A percentile compares a stretch with the other conserved stretches of the same genome.
Conservation (phyloP, 176 grass and related monocot species). For the Chrysopogon serrulatus region DNA sequence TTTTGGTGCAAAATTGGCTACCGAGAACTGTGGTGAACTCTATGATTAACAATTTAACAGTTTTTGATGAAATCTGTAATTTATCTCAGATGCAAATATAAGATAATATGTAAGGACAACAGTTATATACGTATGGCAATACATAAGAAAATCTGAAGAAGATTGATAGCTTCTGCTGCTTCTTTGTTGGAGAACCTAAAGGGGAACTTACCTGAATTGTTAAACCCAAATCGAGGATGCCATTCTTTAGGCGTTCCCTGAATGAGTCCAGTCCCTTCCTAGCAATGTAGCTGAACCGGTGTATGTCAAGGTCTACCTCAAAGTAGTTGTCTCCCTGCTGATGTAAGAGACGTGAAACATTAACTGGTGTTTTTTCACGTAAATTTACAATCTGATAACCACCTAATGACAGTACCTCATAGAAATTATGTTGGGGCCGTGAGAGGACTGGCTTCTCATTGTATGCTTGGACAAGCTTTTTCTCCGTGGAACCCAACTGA, state of each 20-base stretch:
- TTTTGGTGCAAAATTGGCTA: neutral
- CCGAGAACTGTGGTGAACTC: neutral
- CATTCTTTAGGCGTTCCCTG: constrained; percentile 69
- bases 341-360: constrained; percentile 2
- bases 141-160: neutral
- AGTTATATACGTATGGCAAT: no score
- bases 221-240: constrained; percentile 90
- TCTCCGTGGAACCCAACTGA: constrained; percentile 69
- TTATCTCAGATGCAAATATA: neutral
- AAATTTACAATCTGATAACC: neutral
- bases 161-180: neutral
- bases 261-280: constrained; percentile 96
- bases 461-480: constrained; percentile 84
- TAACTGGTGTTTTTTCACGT: neutral
- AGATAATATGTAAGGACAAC: neutral
- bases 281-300: constrained; percentile 97
- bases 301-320: constrained; percentile 95
- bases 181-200: neutral
- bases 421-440: constrained; percentile 88
- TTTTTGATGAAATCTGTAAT: neutral
- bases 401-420: constrained; percentile 36
- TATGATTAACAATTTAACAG: neutral
- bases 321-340: constrained; percentile 87
- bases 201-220: constrained; percentile 70
- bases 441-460: constrained; percentile 98